Percentiles rank a stretch among this genome's conserved stretches.
Conservation (phyloP, 2,329 filamentous ascomycete genomes). For the Paecilomyces fulvus region DNA sequence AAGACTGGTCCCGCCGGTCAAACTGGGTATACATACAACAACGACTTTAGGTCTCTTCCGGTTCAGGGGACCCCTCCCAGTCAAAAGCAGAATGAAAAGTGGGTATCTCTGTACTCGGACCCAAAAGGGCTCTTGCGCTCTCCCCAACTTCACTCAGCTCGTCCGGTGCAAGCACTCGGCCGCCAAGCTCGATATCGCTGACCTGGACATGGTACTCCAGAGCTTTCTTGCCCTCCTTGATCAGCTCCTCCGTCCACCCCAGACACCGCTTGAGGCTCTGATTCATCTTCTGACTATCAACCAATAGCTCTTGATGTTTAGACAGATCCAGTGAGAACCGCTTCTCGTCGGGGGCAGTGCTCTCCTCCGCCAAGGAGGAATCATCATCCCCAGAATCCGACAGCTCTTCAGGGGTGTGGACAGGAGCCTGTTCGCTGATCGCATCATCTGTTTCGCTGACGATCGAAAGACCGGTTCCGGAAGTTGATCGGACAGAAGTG, state of each 20-base stretch:
- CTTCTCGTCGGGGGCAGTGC: constrained; percentile 60
- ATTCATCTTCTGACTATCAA: constrained; percentile 92
- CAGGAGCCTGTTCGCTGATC: constrained; percentile 20
- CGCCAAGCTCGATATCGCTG: constrained; percentile 73
- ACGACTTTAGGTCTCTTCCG: background rate
- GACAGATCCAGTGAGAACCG: constrained; percentile 75
- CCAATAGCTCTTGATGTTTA: constrained; percentile 79
- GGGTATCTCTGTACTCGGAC: constrained; percentile 16
- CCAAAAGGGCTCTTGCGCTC: constrained; percentile 24
- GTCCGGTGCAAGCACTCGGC: constrained; percentile 65
- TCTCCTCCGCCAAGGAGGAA: constrained; percentile 27
- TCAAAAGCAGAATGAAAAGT: constrained; percentile 12
- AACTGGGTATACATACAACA: background rate
- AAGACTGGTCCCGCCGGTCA: background rate
- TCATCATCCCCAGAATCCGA: constrained; percentile 34
- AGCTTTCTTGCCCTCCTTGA: constrained; percentile 79
- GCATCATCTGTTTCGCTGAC: constrained; percentile 37
- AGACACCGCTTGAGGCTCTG: constrained; percentile 86
- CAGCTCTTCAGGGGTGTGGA: constrained; percentile 23
- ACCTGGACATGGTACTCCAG: constrained; percentile 72
- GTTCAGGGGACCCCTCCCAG: constrained; percentile 8
- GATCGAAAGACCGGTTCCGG: constrained; percentile 37
- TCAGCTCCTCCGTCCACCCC: constrained; percentile 81
- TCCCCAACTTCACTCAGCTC: constrained; percentile 42
- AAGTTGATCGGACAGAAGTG: constrained; percentile 38